Conservation (phyloP, 331 rosid species). For the Erythrophleum ivorense region DNA sequence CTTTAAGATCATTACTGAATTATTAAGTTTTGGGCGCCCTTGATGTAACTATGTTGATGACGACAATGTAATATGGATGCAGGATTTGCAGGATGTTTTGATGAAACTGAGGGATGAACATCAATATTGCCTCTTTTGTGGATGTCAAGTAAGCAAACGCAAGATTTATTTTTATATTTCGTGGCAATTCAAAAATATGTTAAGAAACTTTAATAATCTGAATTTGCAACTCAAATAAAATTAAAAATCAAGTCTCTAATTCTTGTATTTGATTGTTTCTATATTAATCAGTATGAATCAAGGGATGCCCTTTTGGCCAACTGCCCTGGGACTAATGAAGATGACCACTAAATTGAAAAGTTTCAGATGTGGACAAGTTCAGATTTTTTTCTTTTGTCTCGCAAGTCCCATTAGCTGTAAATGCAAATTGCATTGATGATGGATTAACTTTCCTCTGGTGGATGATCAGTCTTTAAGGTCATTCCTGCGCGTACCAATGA, state of each 20-base stretch:
- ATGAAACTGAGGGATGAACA: constrained; percentile 88
- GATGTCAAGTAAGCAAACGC: constrained; percentile 67
- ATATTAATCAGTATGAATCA: constrained; percentile 74
- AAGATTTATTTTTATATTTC: constrained; percentile 10
- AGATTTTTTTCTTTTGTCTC: constrained; percentile 26
- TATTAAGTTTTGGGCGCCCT: constrained; percentile 19
- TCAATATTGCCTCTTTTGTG: constrained; percentile 90
- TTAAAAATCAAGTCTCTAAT: constrained; percentile 1
- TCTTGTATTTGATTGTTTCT: background rate
- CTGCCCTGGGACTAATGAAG: constrained; percentile 92
- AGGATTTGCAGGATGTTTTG: constrained; percentile 77
- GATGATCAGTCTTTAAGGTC: constrained; percentile 25
- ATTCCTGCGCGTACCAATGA: background rate
- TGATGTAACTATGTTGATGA: constrained; percentile 24
- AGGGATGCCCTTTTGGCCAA: constrained; percentile 64
- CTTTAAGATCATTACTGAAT: constrained; percentile 7
- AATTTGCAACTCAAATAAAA: constrained; percentile 9
- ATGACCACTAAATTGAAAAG: constrained; percentile 68
- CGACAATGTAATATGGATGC: constrained; percentile 42
- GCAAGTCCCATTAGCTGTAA: constrained; percentile 23
- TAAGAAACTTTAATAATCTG: background rate
- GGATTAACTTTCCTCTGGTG: constrained; percentile 27
- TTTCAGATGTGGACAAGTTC: constrained; percentile 23
- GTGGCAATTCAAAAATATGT: background rate
- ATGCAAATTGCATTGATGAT: constrained; percentile 36